Evolutionary conservation across 306 rosid species (phyloP), one percentile per base, ranked within the genome.

Genomic region (Malus orientalis): DNA sequence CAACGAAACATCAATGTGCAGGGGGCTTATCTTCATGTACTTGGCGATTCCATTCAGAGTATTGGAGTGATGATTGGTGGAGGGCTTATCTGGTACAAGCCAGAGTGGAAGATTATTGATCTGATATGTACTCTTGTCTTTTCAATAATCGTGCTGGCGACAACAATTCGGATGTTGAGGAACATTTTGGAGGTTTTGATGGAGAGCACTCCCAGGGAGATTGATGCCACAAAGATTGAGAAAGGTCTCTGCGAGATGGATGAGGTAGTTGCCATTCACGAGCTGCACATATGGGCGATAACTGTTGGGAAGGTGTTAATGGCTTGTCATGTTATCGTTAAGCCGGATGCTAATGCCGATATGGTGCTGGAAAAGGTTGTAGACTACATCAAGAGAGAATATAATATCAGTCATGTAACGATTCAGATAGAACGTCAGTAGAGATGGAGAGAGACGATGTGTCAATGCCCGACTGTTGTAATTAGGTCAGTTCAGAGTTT

Each of bases 61-160:
- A 58, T 85, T 6, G 89, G 91, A 42, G 91, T 88, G 67, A 88
- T 88, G 91, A 85, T 88, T n/a, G 89, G 91, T 16, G 91, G 91
- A 69, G 91, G 87, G 64, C 9, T 79, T 47, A 88, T 88, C 49
- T 88, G 91, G 91, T 83, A 74, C 25, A 88, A 79, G 23, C 89
- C 89, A 0, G 70, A 85, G 76, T 85, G 85, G 87, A 88, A 74
- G 91, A 77, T 83, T 69, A 69, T 88, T 45, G 91, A 88, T 72
- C 84, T 81, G 62, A 78, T 75, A 55, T 88, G 79, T 74, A 75
- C 86, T 44, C 84, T 89, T 15, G 69, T 80, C 54, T 90, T 87
- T 70, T 84, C 88, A 12, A 70, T 27, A 11, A 64, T 84, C 23
- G 88, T 85, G 74, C 74, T 78, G 14, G 80, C 64, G 61, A 88